phyloP scores from a whole-genome alignment of 2,329 filamentous ascomycete species.

The Ascochyta lentis region DNA sequence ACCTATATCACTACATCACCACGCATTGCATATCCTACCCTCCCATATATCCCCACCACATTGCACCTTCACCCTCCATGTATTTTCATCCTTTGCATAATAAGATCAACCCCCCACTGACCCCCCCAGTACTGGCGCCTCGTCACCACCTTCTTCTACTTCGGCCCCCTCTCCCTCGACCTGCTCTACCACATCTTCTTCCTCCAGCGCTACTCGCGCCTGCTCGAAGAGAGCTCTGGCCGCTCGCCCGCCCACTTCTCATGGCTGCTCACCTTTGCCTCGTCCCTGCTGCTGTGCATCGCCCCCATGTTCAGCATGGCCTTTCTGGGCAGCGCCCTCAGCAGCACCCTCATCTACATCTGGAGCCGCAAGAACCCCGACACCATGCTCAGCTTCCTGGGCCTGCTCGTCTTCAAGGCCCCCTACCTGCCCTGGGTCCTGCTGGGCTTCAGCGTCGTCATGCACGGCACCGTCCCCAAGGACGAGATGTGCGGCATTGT shows the following conservation, averaged over 20 bases:
- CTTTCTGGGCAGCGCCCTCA: slow-evolving; percentile 92
- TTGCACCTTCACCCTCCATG: too few relatives aligned
- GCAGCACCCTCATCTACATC: slow-evolving; percentile 94
- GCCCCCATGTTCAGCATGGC: slow-evolving; percentile 90
- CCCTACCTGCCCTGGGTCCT: slow-evolving; percentile 96
- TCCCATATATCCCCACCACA: too few relatives aligned
- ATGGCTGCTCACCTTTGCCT: slow-evolving; percentile 89
- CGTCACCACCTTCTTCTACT: slow-evolving; percentile 96
- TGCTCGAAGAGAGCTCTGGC: slow-evolving; percentile 93
- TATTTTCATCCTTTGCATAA: too few relatives aligned
- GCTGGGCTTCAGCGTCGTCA: slow-evolving; percentile 88
- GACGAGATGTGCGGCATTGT: slow-evolving; percentile 96
- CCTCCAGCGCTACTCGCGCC: slow-evolving; percentile 91
- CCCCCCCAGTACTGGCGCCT: slow-evolving; percentile 85
- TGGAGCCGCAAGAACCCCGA: slow-evolving; percentile 96
- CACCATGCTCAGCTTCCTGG: slow-evolving; percentile 83
- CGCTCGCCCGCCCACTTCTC: slow-evolving; percentile 92
- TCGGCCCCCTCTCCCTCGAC: slow-evolving; percentile 91
- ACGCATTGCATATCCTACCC: too few relatives aligned
- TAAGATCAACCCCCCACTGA: too few relatives aligned
- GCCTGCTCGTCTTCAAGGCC: slow-evolving; percentile 87
- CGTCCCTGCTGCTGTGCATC: slow-evolving; percentile 76
- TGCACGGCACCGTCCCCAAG: slow-evolving; percentile 88
- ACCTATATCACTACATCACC: too few relatives aligned
- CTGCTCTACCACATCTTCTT: slow-evolving; percentile 99